Evolutionary conservation across 257 asterid genomes (phyloP).

Genomic region (Eustoma russellianum): DNA sequence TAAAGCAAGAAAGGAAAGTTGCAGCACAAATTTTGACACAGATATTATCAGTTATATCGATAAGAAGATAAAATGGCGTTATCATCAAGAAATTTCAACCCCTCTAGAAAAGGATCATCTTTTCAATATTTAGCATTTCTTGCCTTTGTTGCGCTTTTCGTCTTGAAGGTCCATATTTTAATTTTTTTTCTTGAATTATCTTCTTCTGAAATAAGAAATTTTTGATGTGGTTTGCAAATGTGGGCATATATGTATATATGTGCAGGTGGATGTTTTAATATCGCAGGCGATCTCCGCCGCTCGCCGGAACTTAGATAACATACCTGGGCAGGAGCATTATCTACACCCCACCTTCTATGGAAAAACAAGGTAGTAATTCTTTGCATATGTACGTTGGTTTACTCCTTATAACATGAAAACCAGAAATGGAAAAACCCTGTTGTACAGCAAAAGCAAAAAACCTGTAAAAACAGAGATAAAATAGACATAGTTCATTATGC

Average conservation of each 20-base stretch:
- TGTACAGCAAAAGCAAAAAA: too few relatives aligned
- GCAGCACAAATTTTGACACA: neutral
- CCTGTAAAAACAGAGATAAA: too few relatives aligned
- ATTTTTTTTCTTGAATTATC: neutral
- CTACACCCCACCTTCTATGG: slow-evolving; percentile 3
- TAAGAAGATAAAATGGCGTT: slow-evolving; percentile 36
- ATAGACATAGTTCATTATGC: too few relatives aligned
- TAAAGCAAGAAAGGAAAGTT: slow-evolving; percentile 10
- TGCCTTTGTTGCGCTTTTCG: slow-evolving; percentile 55
- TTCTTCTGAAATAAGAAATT: neutral
- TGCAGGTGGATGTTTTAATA: slow-evolving; percentile 59
- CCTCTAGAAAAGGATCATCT: slow-evolving; percentile 38
- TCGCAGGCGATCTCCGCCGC: slow-evolving; percentile 40
- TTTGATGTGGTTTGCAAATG: neutral
- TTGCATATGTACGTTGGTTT: too few relatives aligned
- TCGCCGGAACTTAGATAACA: slow-evolving; percentile 22
- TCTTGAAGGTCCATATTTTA: slow-evolving; percentile 54
- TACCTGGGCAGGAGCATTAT: slow-evolving; percentile 17
- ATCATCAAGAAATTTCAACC: slow-evolving; percentile 25
- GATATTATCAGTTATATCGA: neutral
- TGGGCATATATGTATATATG: neutral
- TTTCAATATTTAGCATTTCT: slow-evolving; percentile 57
- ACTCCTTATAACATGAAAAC: too few relatives aligned
- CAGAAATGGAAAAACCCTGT: too few relatives aligned
- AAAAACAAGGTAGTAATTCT: slow-evolving; percentile 12